Evolutionary conservation across 2,329 filamentous ascomycete genomes (phyloP), one percentile per base, ranked within the genome.

Genomic region (Xylariaceae sp.): DNA sequence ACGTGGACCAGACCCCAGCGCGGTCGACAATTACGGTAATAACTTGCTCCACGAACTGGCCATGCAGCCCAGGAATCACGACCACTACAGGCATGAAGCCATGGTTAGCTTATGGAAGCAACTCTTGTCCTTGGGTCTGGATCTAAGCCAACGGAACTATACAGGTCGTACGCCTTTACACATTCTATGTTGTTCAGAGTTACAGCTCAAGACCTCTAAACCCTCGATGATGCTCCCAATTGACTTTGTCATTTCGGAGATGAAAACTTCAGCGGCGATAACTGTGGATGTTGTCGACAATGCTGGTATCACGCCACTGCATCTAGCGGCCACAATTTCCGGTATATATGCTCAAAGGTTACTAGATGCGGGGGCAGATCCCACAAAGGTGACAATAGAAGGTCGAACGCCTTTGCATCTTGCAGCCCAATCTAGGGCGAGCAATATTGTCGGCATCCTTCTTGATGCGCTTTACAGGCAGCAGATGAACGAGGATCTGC

Each of bases 41-140:
- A 56, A 50, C 31, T 28, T 56, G 7, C 37, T 56, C 45, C 53
- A 56, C 39, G 53, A 56, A 44, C 23, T 56, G 26, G 53, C 53
- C 19, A 40, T 31, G 28, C 28, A 9, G 6, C 14, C 19, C 17
- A 3, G 12, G 6, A 36, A 28, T 29, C 23, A 53, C n/a, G 14
- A 29, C 2, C 6, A 19, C 28, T 14, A 41, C 11, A n/a, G n/a
- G 28, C 12, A 19, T 14, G 39, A 36, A 44, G 9, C 29, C 6
- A 44, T 24, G 6, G 5, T 43, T 28, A 19, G 21, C 9, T 26
- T 41, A 19, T 54, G 34, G 43, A 48, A 43, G 2, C 17, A 31
- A 19, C 43, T 54, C 16, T 26, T 47, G n/a, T 24, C 43, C 5
- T 23, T 48, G 19, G 52, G 45, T 5, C 28, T 55, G n/a, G 37